Evolutionary conservation across 2,329 filamentous ascomycete species (phyloP), one percentile per base, ranked within the genome.

Genomic region (Aspergillus versicolor): DNA sequence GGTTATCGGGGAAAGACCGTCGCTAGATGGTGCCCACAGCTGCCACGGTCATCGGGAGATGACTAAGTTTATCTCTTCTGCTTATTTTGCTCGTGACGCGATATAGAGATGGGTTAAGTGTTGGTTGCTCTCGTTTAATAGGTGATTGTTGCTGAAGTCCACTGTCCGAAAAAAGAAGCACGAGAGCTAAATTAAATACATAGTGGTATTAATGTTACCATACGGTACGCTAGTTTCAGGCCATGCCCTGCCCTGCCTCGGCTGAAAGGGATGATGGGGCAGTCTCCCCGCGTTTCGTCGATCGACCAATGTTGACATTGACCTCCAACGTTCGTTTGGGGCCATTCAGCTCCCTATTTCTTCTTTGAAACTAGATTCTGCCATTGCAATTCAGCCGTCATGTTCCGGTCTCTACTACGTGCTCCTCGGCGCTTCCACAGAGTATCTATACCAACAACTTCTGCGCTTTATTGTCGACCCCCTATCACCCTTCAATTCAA

Each of bases 341-440:
- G n/a, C 19, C 44, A 17, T 8, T 5, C 15, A 19, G 13, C 44
- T 47, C 27, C 15, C 6, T 15, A 17, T 17, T 30, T 24, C 4
- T 46, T 15, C 15, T 8, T 12, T 32, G 11, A 13, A 27, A 9
- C 13, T 24, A 38, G 22, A 27, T 27, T 13, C 34, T 22, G 2
- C 38, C 38, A 34, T 43, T 42, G 40, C 7, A 3, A 9, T 17
- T 32, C 9, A 27, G 9, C 12, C 38, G 54, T 19, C 34, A 63
- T 64, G 63, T 22, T 38, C 42, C 55, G 53, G 21, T 19, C 32
- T 12, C 51, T 63, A 37, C 50, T 62, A 21, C 42, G 52, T 40
- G 45, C 49, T 1, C n/a, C 61, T 22, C 17, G 60, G 21, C 61
- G 56, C 13, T 54, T 56, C 13, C 45, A 46, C 15, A 61, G 50